A percentile compares a stretch with the other conserved stretches of the same genome.
Evolutionary conservation across 2,329 filamentous ascomycete species (phyloP).

Genomic region (Phaeoacremonium minimum): DNA sequence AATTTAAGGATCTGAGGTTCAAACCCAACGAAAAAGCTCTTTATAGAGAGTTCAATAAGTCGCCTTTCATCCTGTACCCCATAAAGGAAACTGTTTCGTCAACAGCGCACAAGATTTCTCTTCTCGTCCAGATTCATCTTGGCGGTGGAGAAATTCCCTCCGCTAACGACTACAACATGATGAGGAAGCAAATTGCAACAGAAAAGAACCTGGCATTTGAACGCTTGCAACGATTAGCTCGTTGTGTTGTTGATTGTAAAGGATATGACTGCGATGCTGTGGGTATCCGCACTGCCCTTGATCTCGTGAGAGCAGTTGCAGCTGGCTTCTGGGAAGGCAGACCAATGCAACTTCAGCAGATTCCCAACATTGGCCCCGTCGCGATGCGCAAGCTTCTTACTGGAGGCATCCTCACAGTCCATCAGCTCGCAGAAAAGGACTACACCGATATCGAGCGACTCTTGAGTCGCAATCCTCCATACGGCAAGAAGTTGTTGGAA

Average conservation of each 20-base stretch:
- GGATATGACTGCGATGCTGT: conserved; percentile 55
- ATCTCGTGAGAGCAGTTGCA: conserved; percentile 71
- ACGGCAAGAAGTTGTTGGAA: conserved; percentile 66
- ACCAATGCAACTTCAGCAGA: conserved; percentile 75
- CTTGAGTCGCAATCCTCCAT: conserved; percentile 77
- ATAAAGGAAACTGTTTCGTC: conserved; percentile 64
- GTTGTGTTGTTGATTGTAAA: conserved; percentile 75
- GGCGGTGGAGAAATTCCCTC: conserved; percentile 59
- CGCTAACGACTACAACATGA: conserved; percentile 43
- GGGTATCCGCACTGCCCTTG: conserved; percentile 64
- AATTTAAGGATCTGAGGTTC: conserved; percentile 70
- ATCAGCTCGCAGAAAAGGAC: conserved; percentile 63
- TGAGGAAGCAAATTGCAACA: conserved; percentile 42
- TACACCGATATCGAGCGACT: conserved; percentile 71
- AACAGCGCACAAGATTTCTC: conserved; percentile 69
- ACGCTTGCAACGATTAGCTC: conserved; percentile 63
- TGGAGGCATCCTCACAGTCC: conserved; percentile 67
- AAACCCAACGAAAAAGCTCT: conserved; percentile 63
- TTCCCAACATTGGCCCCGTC: conserved; percentile 72
- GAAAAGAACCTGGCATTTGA: conserved; percentile 65
- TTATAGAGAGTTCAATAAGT: conserved; percentile 70
- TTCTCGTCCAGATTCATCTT: conserved; percentile 73
- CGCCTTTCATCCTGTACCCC: conserved; percentile 62
- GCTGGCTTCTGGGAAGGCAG: conserved; percentile 79
- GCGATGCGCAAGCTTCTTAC: conserved; percentile 69